Conservation (phyloP, 202 grass and related monocot genomes). For the Carex arenaria region DNA sequence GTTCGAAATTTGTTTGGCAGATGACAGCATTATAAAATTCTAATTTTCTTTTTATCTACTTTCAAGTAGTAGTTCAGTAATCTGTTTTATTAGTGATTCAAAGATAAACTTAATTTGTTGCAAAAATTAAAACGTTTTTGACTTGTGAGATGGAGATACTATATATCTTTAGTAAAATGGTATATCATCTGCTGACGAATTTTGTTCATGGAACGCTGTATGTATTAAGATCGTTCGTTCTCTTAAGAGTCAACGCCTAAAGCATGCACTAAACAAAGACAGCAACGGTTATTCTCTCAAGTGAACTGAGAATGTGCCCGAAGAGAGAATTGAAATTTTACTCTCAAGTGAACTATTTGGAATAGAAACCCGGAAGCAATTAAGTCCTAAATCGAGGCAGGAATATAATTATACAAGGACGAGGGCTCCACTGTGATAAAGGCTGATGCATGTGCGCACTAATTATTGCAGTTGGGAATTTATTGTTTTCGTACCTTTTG, state of each 20-base stretch:
- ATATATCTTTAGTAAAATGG: neutral
- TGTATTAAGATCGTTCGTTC: neutral
- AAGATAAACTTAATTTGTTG: neutral
- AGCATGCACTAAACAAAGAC: neutral
- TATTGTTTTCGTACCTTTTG: neutral
- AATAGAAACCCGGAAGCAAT: neutral
- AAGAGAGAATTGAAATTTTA: neutral
- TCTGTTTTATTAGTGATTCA: neutral
- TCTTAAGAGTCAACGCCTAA: neutral
- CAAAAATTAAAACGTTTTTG: neutral
- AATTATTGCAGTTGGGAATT: neutral
- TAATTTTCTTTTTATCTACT: neutral
- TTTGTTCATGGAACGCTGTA: neutral
- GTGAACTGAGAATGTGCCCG: neutral
- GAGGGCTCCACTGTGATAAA: neutral
- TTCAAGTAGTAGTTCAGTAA: neutral
- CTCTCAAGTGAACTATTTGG: neutral
- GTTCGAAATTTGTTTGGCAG: neutral
- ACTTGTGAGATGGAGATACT: neutral
- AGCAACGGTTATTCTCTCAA: too few relatives aligned
- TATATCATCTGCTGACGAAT: neutral
- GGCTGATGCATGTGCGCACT: neutral
- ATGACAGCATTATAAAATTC: neutral
- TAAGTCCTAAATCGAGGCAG: neutral
- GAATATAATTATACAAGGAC: too few relatives aligned